Base-by-base conservation (phyloP, 495 filamentous ascomycete species). In the Aspergillus wentii region DNA sequence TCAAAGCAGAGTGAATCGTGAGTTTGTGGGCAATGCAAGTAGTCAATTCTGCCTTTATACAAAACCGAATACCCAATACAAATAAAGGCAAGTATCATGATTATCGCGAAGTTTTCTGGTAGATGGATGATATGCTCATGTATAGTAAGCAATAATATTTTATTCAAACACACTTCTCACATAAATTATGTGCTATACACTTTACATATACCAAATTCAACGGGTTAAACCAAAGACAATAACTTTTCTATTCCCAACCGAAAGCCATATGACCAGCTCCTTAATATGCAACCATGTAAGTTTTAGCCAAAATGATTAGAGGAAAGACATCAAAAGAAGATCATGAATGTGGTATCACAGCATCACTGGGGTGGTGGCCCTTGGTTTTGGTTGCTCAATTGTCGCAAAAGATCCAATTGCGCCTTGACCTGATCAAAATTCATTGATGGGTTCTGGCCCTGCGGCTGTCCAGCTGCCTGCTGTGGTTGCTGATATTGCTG, bases 401-500 rank as follows among this genome's bases (percentile, higher is more conserved):
- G 62, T 17, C 58, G 64, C 30, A 76, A 40, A 15, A 76, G 44
- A 46, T 74, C 65, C 49, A 74, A 41, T 36, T 66, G 61, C 18
- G 71, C 68, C 48, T 74, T 68, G 23, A 68, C 60, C 40, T 64
- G 61, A 23, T 66, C 65, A 41, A 68, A 68, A 33, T 64, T 62
- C 54, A 62, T 59, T 16, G 52, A 39, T 11, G 53, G 55, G 17
- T 39, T 48, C 42, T 61, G 56, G 23, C 43, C 39, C 38, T 69
- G 68, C 35, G 64, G 62, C 16, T 57, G 52, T 21, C 61, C 57
- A 34, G 72, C 64, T 14, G 37, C 49, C 39, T 71, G 71, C 34
- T 68, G 64, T 3, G 61, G 49, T 44, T 72, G 74, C 19, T 52
- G 54, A 33, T 56, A 56, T 34, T 60, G 56, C 35, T 64, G 68